A percentile compares a stretch with the other conserved stretches of the same genome.
Conservation (phyloP, 2,329 filamentous ascomycete species). For the Pseudogymnoascus sp. region DNA sequence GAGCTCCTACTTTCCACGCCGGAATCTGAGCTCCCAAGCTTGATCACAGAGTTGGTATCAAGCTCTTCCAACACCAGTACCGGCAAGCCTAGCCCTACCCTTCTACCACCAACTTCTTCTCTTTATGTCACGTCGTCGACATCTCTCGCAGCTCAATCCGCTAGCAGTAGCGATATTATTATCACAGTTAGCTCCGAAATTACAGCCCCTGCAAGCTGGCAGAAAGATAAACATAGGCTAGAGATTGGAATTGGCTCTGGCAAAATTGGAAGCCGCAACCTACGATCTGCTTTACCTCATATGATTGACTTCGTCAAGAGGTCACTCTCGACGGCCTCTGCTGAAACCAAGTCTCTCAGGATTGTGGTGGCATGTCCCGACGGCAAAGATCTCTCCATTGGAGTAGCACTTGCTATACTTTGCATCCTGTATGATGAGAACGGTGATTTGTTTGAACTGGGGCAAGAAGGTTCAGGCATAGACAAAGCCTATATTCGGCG, state of each 20-base stretch:
- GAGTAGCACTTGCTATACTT: conserved; percentile 65
- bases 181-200: conserved; percentile 38
- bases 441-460: conserved; percentile 36
- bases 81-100: neutral
- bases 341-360: conserved; percentile 13
- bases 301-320: conserved; percentile 43
- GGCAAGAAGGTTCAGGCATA: conserved; percentile 31
- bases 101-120: conserved; percentile 21
- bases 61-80: neutral
- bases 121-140: conserved; percentile 22
- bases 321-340: conserved; percentile 10
- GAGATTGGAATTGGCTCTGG: conserved; percentile 60
- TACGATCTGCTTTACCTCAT: conserved; percentile 62
- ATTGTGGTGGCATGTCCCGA: conserved; percentile 64
- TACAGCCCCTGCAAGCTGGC: conserved; percentile 40
- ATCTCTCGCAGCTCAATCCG: conserved; percentile 11
- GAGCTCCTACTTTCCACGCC: conserved; percentile 51
- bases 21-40: conserved; percentile 55
- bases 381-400: conserved; percentile 74
- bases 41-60: conserved; percentile 42
- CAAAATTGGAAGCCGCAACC: conserved; percentile 74
- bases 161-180: conserved; percentile 5
- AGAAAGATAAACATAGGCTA: conserved; percentile 28
- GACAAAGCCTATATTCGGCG: conserved; percentile 73
- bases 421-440: conserved; percentile 65